Percentiles rank a stretch among this genome's conserved stretches.
Conservation (phyloP, 768 basidiomycete genomes). For the Cubamyces sp. region DNA sequence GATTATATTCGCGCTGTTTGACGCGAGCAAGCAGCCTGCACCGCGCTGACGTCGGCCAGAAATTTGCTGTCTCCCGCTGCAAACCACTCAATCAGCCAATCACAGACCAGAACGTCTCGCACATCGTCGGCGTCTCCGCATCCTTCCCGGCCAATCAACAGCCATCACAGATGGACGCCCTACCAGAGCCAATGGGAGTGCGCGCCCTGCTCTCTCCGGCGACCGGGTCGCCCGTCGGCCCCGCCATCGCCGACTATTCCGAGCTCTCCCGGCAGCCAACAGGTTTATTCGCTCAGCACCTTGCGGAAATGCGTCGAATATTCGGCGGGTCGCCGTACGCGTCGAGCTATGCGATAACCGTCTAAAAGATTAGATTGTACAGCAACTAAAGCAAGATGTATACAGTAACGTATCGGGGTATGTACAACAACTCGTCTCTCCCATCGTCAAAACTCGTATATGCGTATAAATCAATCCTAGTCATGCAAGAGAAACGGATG, state of each 20-base stretch:
- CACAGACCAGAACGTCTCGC: slow-evolving; percentile 18
- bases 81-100: slow-evolving; percentile 17
- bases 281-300: background rate
- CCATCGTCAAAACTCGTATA: background rate
- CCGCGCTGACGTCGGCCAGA: background rate
- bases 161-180: background rate
- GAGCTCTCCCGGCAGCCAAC: background rate
- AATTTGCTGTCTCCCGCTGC: background rate
- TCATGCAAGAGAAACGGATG: background rate
- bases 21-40: background rate
- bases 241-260: background rate
- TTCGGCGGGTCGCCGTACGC: background rate
- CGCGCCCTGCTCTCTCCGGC: no score
- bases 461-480: background rate
- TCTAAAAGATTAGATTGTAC: background rate
- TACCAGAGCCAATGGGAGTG: background rate
- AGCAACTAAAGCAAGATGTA: background rate
- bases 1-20: background rate
- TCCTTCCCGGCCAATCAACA: slow-evolving; percentile 3
- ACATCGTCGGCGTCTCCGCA: background rate
- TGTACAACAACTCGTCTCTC: background rate
- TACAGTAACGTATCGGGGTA: background rate
- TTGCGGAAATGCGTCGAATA: background rate
- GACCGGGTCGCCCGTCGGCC: background rate
- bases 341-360: background rate